A percentile compares a stretch with the other conserved stretches of the same genome.
phyloP scores from a whole-genome alignment of 352 stramenopile species.

The Blastocystis sp. region DNA sequence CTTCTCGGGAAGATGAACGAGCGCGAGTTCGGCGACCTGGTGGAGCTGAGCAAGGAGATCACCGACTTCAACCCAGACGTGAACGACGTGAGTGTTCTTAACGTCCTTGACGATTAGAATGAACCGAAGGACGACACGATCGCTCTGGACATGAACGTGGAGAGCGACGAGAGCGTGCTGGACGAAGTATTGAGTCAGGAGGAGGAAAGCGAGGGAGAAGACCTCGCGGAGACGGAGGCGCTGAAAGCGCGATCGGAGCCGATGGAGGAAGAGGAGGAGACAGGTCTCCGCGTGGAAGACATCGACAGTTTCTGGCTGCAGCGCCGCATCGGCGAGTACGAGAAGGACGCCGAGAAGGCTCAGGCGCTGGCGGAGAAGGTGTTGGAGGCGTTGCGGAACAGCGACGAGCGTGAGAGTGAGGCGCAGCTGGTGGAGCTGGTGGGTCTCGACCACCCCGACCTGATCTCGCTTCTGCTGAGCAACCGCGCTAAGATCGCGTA shows the following conservation, averaged over 20 bases:
- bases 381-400: constrained; percentile 59
- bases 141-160: constrained; percentile 85
- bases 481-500: constrained; percentile 90
- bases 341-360: constrained; percentile 83
- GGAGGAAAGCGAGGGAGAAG: constrained; percentile 62
- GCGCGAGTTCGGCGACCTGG: constrained; percentile 71
- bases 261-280: constrained; percentile 55
- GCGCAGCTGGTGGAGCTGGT: constrained; percentile 90
- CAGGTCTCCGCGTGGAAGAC: constrained; percentile 68
- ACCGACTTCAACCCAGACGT: constrained; percentile 69
- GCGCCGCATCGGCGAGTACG: constrained; percentile 83
- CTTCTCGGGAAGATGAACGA: constrained; percentile 70
- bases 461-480: constrained; percentile 89
- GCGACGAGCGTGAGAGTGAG: constrained; percentile 74
- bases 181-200: constrained; percentile 89
- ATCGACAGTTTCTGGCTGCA: constrained; percentile 97
- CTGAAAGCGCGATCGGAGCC: background rate
- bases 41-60: constrained; percentile 73
- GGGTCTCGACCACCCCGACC: constrained; percentile 96
- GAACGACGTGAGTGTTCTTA: constrained; percentile 59
- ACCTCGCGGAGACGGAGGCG: background rate
- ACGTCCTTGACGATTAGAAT: constrained; percentile 59
- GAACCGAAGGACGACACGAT: constrained; percentile 69
- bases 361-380: constrained; percentile 81
- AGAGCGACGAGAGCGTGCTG: constrained; percentile 71